Evolutionary conservation across 805 yeast genomes (phyloP), one percentile per base, ranked within the genome.

Genomic region (Candida oleophila): DNA sequence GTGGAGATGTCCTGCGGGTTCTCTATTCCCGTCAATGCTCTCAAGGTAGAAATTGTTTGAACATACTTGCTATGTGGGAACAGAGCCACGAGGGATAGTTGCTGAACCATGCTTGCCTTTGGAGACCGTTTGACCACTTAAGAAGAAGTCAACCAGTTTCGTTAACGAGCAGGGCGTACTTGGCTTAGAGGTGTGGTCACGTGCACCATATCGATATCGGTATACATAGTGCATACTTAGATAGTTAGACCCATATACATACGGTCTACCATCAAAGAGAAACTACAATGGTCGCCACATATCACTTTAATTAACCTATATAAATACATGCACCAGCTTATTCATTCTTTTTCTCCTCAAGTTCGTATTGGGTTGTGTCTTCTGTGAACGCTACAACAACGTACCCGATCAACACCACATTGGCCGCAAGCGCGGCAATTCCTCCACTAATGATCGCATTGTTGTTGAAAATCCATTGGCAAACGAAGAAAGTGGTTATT

Each of bases 401-500:
- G 57, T 85, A 87, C 0, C 86, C 87, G 44, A 87, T 78, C 53
- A 87, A 68, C 18, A 87, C 94, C 4, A 83, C 66, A 58, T 87
- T 87, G 22, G 94, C 94, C 47, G 80, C 79, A 15, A 80, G 71
- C 2, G 94, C 94, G 33, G 91, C 89, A n/a, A 83, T 59, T 2
- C 94, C 94, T 37, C 95, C 95, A 43, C 89, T 82, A 11, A 84
- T 68, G 12, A 87, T 64, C 1, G 90, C 78, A 56, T 79, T 86
- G 41, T 70, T 73, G 44, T 55, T 60, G 48, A 68, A 64, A 16
- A 71, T 47, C 54, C 73, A 74, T 53, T 81, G 84, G 14, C 74
- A 62, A 1, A 66, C 49, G 61, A 87, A 87, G 64, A 87, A 87
- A 1, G 85, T 69, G 22, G 76, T 44, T 51, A 87, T 57, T 20